Evolutionary conservation across 768 basidiomycete genomes (phyloP).

Genomic region (Sarcomyxa edulis): DNA sequence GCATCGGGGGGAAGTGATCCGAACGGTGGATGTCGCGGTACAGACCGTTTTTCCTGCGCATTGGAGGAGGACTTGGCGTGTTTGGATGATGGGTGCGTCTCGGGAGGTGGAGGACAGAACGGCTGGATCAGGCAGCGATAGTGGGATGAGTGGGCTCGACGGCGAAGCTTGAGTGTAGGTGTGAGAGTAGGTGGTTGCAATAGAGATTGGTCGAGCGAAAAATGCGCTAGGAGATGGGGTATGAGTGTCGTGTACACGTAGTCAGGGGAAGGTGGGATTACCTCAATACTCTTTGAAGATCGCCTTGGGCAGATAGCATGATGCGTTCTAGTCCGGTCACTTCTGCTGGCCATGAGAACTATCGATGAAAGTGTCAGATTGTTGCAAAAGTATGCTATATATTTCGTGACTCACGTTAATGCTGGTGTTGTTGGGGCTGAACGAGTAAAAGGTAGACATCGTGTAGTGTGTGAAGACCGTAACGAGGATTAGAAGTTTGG

Average conservation of each 20-base stretch:
- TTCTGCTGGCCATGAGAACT: slow-evolving; percentile 51
- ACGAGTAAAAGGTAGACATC: no score
- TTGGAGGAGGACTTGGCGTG: slow-evolving; percentile 59
- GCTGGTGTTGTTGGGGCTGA: no score
- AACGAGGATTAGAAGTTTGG: no score
- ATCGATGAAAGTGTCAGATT: no score
- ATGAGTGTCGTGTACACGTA: not conserved
- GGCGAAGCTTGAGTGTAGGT: slow-evolving; percentile 11
- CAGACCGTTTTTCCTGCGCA: slow-evolving; percentile 54
- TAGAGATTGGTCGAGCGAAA: slow-evolving; percentile 55
- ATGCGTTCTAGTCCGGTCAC: slow-evolving; percentile 63
- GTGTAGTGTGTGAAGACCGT: no score
- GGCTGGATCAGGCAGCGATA: slow-evolving; percentile 27
- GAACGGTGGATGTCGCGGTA: slow-evolving; percentile 61
- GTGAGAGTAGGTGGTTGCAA: slow-evolving; percentile 50
- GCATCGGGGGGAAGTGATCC: slow-evolving; percentile 47
- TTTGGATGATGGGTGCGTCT: slow-evolving; percentile 50
- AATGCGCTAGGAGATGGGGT: slow-evolving; percentile 48
- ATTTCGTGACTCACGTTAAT: no score
- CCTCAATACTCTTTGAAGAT: slow-evolving; percentile 68
- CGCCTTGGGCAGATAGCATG: slow-evolving; percentile 63
- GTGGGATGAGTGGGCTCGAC: slow-evolving; percentile 19
- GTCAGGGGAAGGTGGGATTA: slow-evolving; percentile 15
- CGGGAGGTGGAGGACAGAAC: slow-evolving; percentile 38
- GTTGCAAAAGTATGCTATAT: no score